Evolutionary conservation across 768 basidiomycete genomes (phyloP).

Genomic region (Psilocybe cyanescens): DNA sequence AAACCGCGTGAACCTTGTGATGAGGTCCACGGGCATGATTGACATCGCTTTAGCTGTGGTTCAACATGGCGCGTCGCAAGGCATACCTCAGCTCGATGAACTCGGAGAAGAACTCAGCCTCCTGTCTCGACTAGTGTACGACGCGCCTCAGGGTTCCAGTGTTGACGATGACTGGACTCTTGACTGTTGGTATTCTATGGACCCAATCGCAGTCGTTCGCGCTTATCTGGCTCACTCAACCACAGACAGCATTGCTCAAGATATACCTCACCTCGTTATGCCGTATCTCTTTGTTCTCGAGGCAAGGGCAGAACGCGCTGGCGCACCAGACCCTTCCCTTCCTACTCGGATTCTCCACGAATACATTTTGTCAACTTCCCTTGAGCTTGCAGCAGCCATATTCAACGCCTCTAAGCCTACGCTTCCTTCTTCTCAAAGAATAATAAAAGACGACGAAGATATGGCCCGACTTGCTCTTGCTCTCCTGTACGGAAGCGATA

Average conservation of each 20-base stretch:
- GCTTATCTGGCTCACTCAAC: slow-evolving; percentile 81
- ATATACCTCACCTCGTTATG: slow-evolving; percentile 79
- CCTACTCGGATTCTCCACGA: slow-evolving; percentile 70
- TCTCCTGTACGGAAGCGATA: slow-evolving; percentile 82
- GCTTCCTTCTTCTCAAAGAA: slow-evolving; percentile 64
- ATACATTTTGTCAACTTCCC: slow-evolving; percentile 68
- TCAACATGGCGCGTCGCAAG: slow-evolving; percentile 86
- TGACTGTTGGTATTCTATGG: slow-evolving; percentile 69
- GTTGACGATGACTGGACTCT: slow-evolving; percentile 74
- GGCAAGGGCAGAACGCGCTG: slow-evolving; percentile 81
- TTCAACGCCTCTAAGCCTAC: slow-evolving; percentile 95
- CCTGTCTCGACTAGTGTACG: slow-evolving; percentile 86
- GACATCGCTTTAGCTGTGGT: slow-evolving; percentile 79
- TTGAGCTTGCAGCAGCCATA: slow-evolving; percentile 72
- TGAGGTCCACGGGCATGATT: slow-evolving; percentile 72
- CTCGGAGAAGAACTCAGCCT: slow-evolving; percentile 92
- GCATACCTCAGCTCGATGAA: slow-evolving; percentile 77
- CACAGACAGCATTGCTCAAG: slow-evolving; percentile 61
- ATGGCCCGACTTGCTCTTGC: slow-evolving; percentile 87
- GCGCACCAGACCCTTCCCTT: slow-evolving; percentile 69
- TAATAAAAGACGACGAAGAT: slow-evolving; percentile 83
- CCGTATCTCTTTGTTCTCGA: slow-evolving; percentile 95
- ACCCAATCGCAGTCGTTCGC: slow-evolving; percentile 63
- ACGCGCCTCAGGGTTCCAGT: slow-evolving; percentile 55
- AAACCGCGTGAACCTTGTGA: slow-evolving; percentile 60